Evolutionary conservation across 495 filamentous ascomycete genomes (phyloP), one percentile per base, ranked within the genome.

Genomic region (Neurospora pannonica): DNA sequence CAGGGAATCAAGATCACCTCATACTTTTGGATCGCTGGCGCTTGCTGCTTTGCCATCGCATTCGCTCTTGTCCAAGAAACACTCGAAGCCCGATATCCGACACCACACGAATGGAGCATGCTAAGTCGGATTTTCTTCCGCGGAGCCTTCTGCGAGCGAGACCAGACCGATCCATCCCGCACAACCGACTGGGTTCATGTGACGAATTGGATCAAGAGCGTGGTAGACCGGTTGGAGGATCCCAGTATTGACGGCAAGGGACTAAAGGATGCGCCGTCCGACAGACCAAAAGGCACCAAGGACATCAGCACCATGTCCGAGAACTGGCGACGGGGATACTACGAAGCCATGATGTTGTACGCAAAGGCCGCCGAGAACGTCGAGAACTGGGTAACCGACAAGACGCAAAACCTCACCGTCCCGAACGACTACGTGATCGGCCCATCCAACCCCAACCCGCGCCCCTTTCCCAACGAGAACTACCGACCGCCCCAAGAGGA

Each of bases 321-420:
- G 80, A 83, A 90, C 38, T 97, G 94, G 94, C 84, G 92, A 77
- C 85, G 92, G 71, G 92, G 94, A 0, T 97, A 97, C 78, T 94
- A 89, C 81, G 88, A 95, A 76, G 87, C 89, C 24, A 81, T 97
- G 34, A 92, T 97, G 90, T 87, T 90, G 11, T 87, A 87, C 74
- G 94, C 91, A 0, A 89, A 89, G 74, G 89, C 90, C 3, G 91
- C 93, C 4, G 94, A 97, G 84, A 89, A 92, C 75, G 82, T 95
- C 28, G 93, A 97, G 70, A 92, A 91, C 13, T 92, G 90, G 86
- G 86, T 95, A 46, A 81, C 84, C 38, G 93, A 97, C 80, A 89
- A 83, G 54, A 91, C 87, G 43, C 54, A 67, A 67, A 85, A 90
- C 34, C 82, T 91, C 13, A 86, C 89, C 21, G 94, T 93, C 60